Evolutionary conservation across 208 protist species (phyloP), one percentile per base, ranked within the genome.

Genomic region (Trypanosoma brucei): DNA sequence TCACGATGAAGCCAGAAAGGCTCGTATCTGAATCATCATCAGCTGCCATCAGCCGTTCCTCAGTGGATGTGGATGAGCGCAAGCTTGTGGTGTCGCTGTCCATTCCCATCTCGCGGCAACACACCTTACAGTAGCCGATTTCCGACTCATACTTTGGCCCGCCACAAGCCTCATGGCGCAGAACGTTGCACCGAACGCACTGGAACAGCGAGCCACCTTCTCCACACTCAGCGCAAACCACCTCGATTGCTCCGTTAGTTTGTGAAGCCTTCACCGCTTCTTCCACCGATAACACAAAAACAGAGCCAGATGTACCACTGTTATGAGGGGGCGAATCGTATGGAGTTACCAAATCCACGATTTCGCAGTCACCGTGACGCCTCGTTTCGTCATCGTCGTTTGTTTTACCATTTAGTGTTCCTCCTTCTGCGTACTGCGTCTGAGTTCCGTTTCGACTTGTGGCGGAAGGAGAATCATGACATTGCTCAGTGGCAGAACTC

Each of bases 101-200:
- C 9, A 75, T 37, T 6, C 68, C 51, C 50, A 81, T 39, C 35
- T 55, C 66, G 11, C 58, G 45, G 9, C 65, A 73, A 53, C 81
- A 86, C n/a, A 22, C 42, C 40, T 42, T 54, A 51, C 76, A 86
- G 11, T 83, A 65, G n/a, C 54, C 38, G 0, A 35, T 64, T 3
- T 52, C 51, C 7, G 61, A 68, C 0, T 65, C 52, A 4, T 49
- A 13, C 31, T 30, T 65, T 6, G 88, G 88, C 8, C 88, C 88
- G 30, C 78, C 88, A 38, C 88, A 94, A 13, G 71, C 79, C 66
- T 94, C 88, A 59, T 94, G 88, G 7, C 80, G 72, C 14, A 90
- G 39, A 35, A 56, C 55, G n/a, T 63, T 46, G 59, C 88, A 94
- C 35, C 81, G 69, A 6, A 55, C 58, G 68, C 88, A 94, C 2